phyloP scores from a whole-genome alignment of 208 protist genomes.

The Crithidia sp. region DNA sequence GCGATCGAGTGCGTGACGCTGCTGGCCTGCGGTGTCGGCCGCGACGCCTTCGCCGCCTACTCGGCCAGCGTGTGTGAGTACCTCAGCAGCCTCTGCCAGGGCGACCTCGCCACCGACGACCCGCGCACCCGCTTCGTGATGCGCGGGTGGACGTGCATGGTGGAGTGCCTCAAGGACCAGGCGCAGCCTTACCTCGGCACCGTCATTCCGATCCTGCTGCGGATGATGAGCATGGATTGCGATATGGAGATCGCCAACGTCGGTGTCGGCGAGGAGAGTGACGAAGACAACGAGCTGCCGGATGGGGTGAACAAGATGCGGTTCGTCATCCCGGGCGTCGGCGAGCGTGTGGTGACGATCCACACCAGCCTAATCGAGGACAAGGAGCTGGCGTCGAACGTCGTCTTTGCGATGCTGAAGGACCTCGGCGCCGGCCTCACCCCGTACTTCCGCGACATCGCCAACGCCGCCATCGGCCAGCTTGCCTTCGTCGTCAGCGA shows the following conservation, averaged over 20 bases:
- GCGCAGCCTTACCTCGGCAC: slow-evolving; percentile 74
- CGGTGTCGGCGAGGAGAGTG: slow-evolving; percentile 63
- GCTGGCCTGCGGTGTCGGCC: slow-evolving; percentile 80
- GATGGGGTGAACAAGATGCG: slow-evolving; percentile 57
- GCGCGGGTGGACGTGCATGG: slow-evolving; percentile 91
- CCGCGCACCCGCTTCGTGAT: slow-evolving; percentile 75
- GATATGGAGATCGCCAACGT: slow-evolving; percentile 68
- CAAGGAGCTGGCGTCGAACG: slow-evolving; percentile 83
- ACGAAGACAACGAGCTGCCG: slow-evolving; percentile 49
- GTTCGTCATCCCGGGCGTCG: slow-evolving; percentile 75
- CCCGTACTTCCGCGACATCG: slow-evolving; percentile 72
- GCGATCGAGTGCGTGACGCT: slow-evolving; percentile 88
- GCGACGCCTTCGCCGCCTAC: slow-evolving; percentile 74
- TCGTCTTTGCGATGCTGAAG: slow-evolving; percentile 71
- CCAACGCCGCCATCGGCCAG: slow-evolving; percentile 60
- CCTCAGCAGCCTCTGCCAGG: slow-evolving; percentile 47
- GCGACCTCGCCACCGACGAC: slow-evolving; percentile 66
- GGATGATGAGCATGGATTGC: slow-evolving; percentile 77
- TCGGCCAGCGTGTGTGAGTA: slow-evolving; percentile 76
- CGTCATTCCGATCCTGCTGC: slow-evolving; percentile 78
- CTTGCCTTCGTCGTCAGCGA: slow-evolving; percentile 66
- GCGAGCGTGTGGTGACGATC: slow-evolving; percentile 74
- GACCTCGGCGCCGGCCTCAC: slow-evolving; percentile 60
- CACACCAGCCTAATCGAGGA: slow-evolving; percentile 89
- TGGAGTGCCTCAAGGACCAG: slow-evolving; percentile 80